A percentile compares a stretch with the other conserved stretches of the same genome.
These are phyloP conservation scores for Astrothelium macrocarpum DNA, from an alignment of 495 filamentous ascomycete genomes.

Conservation along the genomic window DNA sequence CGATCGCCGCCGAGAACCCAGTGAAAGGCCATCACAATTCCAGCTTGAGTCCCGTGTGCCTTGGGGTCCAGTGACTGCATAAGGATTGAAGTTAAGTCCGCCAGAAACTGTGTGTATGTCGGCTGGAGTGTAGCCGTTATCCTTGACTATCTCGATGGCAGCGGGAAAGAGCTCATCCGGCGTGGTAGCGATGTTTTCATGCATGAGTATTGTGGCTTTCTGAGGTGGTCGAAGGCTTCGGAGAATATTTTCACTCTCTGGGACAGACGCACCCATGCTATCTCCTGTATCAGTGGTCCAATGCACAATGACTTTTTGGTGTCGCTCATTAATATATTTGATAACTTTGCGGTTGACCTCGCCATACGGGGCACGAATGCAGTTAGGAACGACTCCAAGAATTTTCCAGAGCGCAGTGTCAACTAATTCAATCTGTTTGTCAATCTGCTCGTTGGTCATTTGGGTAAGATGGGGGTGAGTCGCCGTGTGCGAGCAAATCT, in stretches of 20 bases:
- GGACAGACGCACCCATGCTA: neutral
- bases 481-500: slow-evolving; percentile 1
- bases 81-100: neutral
- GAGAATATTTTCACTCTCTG: neutral
- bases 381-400: neutral
- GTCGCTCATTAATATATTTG: neutral
- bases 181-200: neutral
- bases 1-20: no score
- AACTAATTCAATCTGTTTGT: neutral
- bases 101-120: neutral
- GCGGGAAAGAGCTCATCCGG: neutral
- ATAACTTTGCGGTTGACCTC: neutral
- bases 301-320: neutral
- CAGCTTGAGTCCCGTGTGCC: neutral
- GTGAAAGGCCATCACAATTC: neutral
- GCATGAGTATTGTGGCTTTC: neutral
- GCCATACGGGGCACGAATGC: neutral
- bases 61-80: neutral
- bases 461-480: neutral
- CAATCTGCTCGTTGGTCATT: neutral
- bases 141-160: neutral
- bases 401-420: slow-evolving; percentile 4
- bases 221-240: neutral
- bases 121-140: neutral
- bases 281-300: neutral